These are phyloP conservation scores for Silene coronaria DNA, from an alignment of 179 eudicot genomes.

Conservation along the genomic window DNA sequence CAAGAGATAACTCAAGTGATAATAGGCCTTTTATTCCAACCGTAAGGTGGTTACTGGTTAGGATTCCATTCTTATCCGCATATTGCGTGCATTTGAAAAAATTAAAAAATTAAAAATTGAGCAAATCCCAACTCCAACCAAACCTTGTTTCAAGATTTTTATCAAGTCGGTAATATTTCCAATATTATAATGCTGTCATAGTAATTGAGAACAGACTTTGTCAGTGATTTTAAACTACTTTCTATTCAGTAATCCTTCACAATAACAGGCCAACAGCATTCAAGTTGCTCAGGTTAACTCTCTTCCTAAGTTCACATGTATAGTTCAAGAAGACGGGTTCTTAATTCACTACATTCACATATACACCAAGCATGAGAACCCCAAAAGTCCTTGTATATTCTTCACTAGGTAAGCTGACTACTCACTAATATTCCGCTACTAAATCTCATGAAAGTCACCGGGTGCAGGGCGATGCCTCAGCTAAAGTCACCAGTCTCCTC, in stretches of 20 bases:
- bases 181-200: neutral
- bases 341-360: neutral
- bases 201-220: neutral
- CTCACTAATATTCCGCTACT: neutral
- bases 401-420: neutral
- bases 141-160: no score
- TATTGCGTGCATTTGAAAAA: no score
- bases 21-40: no score
- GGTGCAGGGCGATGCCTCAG: conserved; percentile 18
- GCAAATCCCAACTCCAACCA: no score
- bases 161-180: no score
- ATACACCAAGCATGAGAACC: conserved; percentile 6
- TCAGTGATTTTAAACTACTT: neutral
- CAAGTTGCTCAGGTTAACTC: neutral
- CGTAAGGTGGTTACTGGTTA: no score
- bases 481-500: conserved; percentile 25
- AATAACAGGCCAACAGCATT: neutral
- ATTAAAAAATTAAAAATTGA: no score
- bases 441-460: conserved; percentile 7
- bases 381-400: neutral
- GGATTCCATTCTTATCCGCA: no score
- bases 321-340: neutral
- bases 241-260: neutral
- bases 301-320: neutral
- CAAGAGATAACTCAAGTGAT: no score